These are phyloP conservation scores for Lactarius psammicola DNA, from an alignment of 768 basidiomycete species.

Conservation along the genomic window DNA sequence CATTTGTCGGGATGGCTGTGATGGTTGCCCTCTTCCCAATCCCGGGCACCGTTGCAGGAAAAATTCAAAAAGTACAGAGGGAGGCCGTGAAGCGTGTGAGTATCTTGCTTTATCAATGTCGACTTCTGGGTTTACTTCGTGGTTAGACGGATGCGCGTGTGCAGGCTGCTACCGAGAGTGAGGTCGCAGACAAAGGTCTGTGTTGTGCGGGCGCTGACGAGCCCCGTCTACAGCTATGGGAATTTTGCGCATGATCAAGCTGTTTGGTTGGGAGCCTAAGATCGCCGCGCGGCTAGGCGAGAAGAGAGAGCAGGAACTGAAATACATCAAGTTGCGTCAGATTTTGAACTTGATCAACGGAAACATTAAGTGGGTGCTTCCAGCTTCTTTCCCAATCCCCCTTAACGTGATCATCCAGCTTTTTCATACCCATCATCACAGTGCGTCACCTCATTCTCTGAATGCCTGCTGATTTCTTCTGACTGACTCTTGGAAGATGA, in stretches of 20 bases:
- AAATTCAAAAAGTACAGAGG: slow-evolving; percentile 39
- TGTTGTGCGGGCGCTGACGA: slow-evolving; percentile 12
- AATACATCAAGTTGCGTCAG: slow-evolving; percentile 37
- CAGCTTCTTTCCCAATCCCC: too few relatives aligned
- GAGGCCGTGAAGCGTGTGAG: too few relatives aligned
- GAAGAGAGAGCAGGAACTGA: slow-evolving; percentile 43
- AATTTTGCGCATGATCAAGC: too few relatives aligned
- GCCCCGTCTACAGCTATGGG: slow-evolving; percentile 33
- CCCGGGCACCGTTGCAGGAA: slow-evolving; percentile 41
- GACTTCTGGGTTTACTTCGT: not conserved
- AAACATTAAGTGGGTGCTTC: slow-evolving; percentile 37
- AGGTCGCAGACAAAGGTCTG: slow-evolving; percentile 1
- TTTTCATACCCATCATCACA: slow-evolving; percentile 40
- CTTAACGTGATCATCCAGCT: slow-evolving; percentile 30
- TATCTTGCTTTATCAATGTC: not conserved
- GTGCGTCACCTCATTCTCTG: slow-evolving; percentile 21
- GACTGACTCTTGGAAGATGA: slow-evolving; percentile 31
- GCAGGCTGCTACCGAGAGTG: slow-evolving; percentile 45
- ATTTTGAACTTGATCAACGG: slow-evolving; percentile 37
- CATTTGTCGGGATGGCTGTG: slow-evolving; percentile 42
- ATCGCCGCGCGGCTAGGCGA: slow-evolving; percentile 26
- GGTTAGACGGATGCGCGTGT: slow-evolving; percentile 48
- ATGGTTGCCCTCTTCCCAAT: slow-evolving; percentile 44
- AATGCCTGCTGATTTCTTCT: not conserved
- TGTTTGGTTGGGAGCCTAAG: too few relatives aligned